A percentile compares a stretch with the other conserved stretches of the same genome.
phyloP scores from a whole-genome alignment of 2,329 filamentous ascomycete species.

The Cadophora sp. region DNA sequence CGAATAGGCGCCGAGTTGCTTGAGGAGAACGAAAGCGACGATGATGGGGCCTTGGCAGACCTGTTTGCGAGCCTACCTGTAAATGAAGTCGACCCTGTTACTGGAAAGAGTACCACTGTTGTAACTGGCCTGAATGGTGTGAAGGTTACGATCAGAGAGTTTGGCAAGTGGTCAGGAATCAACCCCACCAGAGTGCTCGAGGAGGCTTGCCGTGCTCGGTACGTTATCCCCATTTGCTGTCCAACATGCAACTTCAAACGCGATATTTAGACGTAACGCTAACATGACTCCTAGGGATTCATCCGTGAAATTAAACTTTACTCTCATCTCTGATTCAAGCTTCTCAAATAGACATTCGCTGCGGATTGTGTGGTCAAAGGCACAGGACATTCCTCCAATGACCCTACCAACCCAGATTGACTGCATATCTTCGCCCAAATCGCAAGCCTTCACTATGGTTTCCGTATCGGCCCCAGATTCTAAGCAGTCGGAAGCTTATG shows the following conservation, averaged over 20 bases:
- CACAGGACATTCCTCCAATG: constrained; percentile 60
- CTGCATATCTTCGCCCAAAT: constrained; percentile 50
- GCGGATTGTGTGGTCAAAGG: constrained; percentile 79
- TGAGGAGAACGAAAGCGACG: constrained; percentile 57
- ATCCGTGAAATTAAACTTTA: constrained; percentile 70
- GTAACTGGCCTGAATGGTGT: constrained; percentile 59
- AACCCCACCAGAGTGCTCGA: constrained; percentile 80
- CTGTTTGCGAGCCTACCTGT: constrained; percentile 68
- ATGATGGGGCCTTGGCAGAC: constrained; percentile 60
- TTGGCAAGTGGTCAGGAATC: constrained; percentile 82
- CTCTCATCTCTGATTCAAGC: constrained; percentile 72
- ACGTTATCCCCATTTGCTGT: constrained; percentile 32
- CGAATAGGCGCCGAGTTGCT: constrained; percentile 65
- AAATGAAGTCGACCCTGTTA: constrained; percentile 62
- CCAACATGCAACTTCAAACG: not conserved
- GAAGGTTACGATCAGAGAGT: constrained; percentile 75
- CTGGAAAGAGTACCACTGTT: constrained; percentile 64
- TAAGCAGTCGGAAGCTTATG: constrained; percentile 85
- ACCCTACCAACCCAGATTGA: constrained; percentile 42
- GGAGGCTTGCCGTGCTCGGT: constrained; percentile 86
- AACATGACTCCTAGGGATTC: constrained; percentile 63
- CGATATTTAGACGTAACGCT: constrained; percentile 19
- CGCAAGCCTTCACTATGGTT: constrained; percentile 75
- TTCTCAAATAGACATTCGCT: constrained; percentile 81
- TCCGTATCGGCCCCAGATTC: constrained; percentile 75